phyloP scores from a whole-genome alignment of 805 yeast genomes.

The Ogataea allantospora region DNA sequence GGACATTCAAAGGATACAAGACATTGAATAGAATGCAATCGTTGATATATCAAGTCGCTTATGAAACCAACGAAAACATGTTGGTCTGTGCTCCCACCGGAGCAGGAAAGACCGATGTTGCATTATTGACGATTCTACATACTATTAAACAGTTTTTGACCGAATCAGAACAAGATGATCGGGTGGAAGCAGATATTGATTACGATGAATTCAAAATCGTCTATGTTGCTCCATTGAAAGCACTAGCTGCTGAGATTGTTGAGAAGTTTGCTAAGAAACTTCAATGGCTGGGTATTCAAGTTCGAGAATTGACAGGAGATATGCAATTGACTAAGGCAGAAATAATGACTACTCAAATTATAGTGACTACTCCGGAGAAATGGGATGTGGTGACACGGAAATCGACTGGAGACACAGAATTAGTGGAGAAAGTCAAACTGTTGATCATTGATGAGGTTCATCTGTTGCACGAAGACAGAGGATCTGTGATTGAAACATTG shows the following conservation, averaged over 20 bases:
- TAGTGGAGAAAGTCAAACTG: constrained; percentile 79
- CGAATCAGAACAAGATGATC: constrained; percentile 46
- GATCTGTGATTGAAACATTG: constrained; percentile 92
- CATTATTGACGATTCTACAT: constrained; percentile 74
- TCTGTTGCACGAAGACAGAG: constrained; percentile 94
- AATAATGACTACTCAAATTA: constrained; percentile 76
- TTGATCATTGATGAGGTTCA: constrained; percentile 96
- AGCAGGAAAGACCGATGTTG: constrained; percentile 97
- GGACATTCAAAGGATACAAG: constrained; percentile 78
- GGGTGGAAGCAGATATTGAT: constrained; percentile 59
- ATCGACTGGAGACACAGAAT: constrained; percentile 81
- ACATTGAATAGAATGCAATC: constrained; percentile 86
- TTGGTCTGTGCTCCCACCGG: constrained; percentile 97
- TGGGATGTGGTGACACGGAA: constrained; percentile 98
- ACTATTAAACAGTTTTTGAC: constrained; percentile 71
- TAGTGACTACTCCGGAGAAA: constrained; percentile 93
- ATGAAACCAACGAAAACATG: constrained; percentile 92
- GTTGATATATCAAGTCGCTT: constrained; percentile 87
- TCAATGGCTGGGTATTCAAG: constrained; percentile 82
- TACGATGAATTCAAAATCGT: constrained; percentile 86
- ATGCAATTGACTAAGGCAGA: constrained; percentile 87
- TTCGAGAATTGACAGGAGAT: constrained; percentile 90
- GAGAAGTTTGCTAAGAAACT: constrained; percentile 79
- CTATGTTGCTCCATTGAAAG: constrained; percentile 91
- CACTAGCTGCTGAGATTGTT: constrained; percentile 94